Conservation (phyloP, 2,329 filamentous ascomycete genomes). For the Diaporthe humulicola region DNA sequence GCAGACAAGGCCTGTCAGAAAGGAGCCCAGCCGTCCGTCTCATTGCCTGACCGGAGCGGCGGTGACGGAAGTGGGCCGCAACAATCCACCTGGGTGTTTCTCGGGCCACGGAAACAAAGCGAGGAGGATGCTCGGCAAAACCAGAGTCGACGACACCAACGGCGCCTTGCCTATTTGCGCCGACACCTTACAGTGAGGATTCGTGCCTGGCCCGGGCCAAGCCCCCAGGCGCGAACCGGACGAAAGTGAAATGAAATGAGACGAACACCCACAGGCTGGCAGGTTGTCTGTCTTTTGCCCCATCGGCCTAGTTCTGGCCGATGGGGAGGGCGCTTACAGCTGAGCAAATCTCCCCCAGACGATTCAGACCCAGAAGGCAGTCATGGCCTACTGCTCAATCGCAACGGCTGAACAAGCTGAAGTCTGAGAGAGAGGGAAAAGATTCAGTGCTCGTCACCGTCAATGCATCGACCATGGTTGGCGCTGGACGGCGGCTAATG, state of each 20-base stretch:
- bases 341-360: conserved; percentile 3
- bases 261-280: neutral
- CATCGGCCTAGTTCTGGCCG: neutral
- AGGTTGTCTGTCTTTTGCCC: neutral
- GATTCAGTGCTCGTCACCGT: neutral
- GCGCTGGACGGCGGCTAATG: conserved; percentile 18
- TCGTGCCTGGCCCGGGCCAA: conserved; percentile 22
- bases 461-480: conserved; percentile 4
- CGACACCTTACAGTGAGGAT: neutral
- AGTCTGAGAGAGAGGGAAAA: neutral
- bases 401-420: neutral
- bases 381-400: neutral
- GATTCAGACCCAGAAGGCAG: neutral
- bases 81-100: neutral
- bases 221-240: conserved; percentile 20
- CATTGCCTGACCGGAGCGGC: neutral
- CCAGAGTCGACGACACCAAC: neutral
- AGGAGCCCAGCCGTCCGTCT: conserved; percentile 3
- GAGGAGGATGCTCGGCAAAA: conserved; percentile 22
- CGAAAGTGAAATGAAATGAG: conserved; percentile 31
- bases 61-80: conserved; percentile 17
- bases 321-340: neutral
- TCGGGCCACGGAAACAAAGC: conserved; percentile 30
- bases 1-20: conserved; percentile 3
- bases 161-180: conserved; percentile 18